Conservation (phyloP, 192 early-diverging fungal species). For the Gorgonomyces haynaldii region DNA sequence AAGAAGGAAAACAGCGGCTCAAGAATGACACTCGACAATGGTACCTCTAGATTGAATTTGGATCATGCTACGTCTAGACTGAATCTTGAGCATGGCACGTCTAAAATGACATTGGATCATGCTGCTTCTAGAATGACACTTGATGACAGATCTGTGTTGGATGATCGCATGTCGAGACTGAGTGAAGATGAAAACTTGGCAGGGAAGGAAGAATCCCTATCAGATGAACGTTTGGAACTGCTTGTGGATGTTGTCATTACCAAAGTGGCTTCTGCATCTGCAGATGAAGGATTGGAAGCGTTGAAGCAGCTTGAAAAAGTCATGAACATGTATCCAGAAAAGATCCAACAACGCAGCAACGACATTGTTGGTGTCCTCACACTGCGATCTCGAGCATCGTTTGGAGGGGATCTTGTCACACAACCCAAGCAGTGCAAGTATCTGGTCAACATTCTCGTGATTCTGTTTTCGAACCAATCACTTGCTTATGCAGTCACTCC, state of each 20-base stretch:
- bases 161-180: not conserved
- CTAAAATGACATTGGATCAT: not conserved
- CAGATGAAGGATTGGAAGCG: conserved; percentile 56
- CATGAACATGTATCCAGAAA: conserved; percentile 37
- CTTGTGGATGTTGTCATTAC: conserved; percentile 56
- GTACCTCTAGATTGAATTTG: too few species aligned
- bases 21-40: too few species aligned
- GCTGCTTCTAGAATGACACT: too few species aligned
- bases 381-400: conserved; percentile 62
- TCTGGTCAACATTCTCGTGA: conserved; percentile 61
- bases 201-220: conserved; percentile 4
- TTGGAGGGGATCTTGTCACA: conserved; percentile 38
- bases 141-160: too few species aligned
- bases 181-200: not conserved
- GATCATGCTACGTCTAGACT: too few species aligned
- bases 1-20: too few species aligned
- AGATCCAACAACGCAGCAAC: conserved; percentile 48
- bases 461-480: conserved; percentile 58
- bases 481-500: conserved; percentile 54
- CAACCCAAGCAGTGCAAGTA: conserved; percentile 72
- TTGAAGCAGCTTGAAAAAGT: conserved; percentile 62
- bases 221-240: conserved; percentile 6
- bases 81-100: not conserved
- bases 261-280: conserved; percentile 54
- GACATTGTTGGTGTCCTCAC: conserved; percentile 59